Evolutionary conservation across 192 early-diverging fungal genomes (phyloP).

Genomic region (Coemansia furcata): DNA sequence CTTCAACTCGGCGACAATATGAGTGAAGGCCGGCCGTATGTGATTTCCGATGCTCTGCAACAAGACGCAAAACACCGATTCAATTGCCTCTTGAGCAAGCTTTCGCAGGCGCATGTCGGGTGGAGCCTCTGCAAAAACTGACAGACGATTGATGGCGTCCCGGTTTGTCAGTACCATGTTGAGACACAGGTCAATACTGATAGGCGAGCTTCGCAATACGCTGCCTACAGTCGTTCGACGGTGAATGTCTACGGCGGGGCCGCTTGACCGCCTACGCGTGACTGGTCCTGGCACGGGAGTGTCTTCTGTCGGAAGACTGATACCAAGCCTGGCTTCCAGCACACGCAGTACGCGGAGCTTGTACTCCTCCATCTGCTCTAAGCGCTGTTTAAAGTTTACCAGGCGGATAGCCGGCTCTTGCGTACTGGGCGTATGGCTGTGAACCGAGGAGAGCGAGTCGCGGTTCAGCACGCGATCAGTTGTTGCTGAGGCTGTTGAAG

Average conservation of each 20-base stretch:
- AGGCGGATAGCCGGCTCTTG: conserved; percentile 6
- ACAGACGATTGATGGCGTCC: conserved; percentile 63
- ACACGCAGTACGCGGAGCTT: conserved; percentile 28
- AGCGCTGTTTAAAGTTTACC: conserved; percentile 30
- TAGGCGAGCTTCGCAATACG: conserved; percentile 23
- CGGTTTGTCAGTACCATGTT: conserved; percentile 89
- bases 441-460: neutral
- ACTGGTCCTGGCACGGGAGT: neutral
- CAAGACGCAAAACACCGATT: conserved; percentile 78
- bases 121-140: conserved; percentile 63
- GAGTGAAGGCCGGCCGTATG: conserved; percentile 36
- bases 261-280: conserved; percentile 10
- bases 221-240: conserved; percentile 41
- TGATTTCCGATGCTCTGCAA: conserved; percentile 64
- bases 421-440: neutral
- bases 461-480: neutral
- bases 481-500: neutral
- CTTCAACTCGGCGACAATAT: conserved; percentile 33
- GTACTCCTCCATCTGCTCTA: conserved; percentile 52
- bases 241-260: conserved; percentile 1
- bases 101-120: conserved; percentile 55
- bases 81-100: conserved; percentile 66
- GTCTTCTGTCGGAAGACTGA: conserved; percentile 15
- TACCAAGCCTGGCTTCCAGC: conserved; percentile 22
- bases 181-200: conserved; percentile 75